These are phyloP conservation scores for Esteya vermicola DNA, from an alignment of 2,329 filamentous ascomycete species.

Conservation along the genomic window DNA sequence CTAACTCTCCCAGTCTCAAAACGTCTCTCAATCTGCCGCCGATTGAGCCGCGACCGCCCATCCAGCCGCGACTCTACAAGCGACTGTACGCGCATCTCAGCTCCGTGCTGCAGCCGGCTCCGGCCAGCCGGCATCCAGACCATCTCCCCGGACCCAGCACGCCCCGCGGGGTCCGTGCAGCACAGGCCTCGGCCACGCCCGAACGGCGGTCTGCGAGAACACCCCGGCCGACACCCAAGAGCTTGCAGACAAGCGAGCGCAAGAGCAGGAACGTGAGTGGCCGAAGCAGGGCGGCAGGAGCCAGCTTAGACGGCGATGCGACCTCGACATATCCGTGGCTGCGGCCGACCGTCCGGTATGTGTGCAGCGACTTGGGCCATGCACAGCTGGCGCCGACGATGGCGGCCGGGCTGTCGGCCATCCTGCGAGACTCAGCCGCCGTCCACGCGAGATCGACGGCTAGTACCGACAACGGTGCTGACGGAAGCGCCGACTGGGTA, in stretches of 20 bases:
- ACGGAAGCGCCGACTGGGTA: conserved; percentile 27
- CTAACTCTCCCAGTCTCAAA: conserved; percentile 68
- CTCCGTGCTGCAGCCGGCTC: conserved; percentile 39
- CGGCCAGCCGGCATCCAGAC: neutral
- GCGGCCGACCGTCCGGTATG: conserved; percentile 49
- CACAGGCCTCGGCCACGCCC: neutral
- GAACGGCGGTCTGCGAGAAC: neutral
- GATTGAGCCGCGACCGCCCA: conserved; percentile 61
- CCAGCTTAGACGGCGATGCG: no score
- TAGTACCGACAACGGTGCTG: neutral
- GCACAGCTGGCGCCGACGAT: conserved; percentile 55
- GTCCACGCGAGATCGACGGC: no score
- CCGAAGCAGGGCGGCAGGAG: no score
- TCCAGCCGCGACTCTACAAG: conserved; percentile 68
- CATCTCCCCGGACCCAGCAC: no score
- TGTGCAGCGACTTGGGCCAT: conserved; percentile 49
- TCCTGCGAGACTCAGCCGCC: conserved; percentile 17
- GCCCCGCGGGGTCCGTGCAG: no score
- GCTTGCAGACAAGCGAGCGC: no score
- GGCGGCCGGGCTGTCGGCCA: conserved; percentile 55
- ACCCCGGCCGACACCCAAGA: neutral
- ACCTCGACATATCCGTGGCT: conserved; percentile 60
- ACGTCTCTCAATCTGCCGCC: conserved; percentile 62
- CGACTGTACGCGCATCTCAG: conserved; percentile 73
- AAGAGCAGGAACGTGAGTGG: no score